These are phyloP conservation scores for Bassia scoparia DNA, from an alignment of 148 eudicot genomes.

Conservation along the genomic window DNA sequence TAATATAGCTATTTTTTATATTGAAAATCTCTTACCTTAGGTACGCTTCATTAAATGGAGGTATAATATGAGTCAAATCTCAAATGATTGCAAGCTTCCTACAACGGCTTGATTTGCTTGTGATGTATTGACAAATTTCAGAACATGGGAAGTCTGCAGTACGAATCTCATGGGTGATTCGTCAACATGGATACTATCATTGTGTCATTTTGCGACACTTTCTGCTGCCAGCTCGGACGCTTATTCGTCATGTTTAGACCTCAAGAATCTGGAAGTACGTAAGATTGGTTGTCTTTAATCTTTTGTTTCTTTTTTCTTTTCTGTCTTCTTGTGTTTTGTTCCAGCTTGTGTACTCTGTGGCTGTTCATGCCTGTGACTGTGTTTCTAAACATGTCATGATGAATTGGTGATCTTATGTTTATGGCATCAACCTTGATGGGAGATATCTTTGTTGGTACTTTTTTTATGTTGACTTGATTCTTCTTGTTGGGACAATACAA, in stretches of 20 bases:
- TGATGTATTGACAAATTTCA: slow-evolving; percentile 22
- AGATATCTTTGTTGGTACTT: neutral
- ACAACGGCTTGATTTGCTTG: slow-evolving; percentile 19
- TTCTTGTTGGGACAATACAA: neutral
- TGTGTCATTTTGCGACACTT: slow-evolving; percentile 5
- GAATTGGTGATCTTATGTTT: slow-evolving; percentile 14
- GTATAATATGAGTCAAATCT: slow-evolving; percentile 28
- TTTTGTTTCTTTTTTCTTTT: neutral
- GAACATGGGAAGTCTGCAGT: slow-evolving; percentile 28
- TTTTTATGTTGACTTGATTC: neutral
- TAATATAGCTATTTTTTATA: neutral
- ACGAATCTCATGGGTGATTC: slow-evolving; percentile 28
- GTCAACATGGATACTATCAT: slow-evolving; percentile 26
- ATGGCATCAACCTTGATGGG: neutral
- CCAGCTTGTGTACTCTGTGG: neutral
- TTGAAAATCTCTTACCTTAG: slow-evolving; percentile 3
- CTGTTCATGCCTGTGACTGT: slow-evolving; percentile 11
- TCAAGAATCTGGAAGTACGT: slow-evolving; percentile 29
- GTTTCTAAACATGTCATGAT: slow-evolving; percentile 13
- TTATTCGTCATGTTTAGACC: neutral
- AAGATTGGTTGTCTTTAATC: neutral
- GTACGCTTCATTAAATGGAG: slow-evolving; percentile 8
- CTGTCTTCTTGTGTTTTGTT: slow-evolving; percentile 16
- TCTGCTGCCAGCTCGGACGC: slow-evolving; percentile 1
- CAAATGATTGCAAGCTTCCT: slow-evolving; percentile 33